Base-by-base conservation (phyloP, 2,329 filamentous ascomycete species). In the Venturia oleaginea region DNA sequence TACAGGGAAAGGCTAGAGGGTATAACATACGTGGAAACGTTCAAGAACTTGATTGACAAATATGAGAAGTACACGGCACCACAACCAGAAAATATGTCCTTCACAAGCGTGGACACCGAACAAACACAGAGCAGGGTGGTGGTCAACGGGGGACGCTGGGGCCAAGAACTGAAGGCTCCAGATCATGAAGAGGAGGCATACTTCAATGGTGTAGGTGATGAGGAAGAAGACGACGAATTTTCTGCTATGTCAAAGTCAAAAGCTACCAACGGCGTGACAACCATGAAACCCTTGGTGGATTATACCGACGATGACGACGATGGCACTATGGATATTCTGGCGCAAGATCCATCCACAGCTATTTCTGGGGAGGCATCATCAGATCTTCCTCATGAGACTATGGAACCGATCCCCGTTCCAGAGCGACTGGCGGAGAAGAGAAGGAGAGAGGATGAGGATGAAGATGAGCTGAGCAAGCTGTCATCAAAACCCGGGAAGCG, bases 301-400 rank as follows among this genome's bases (percentile, higher is more conserved):
- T 99, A 99, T 72, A 86, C 88, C 0, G 95, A 95, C 43, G 92
- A 97, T 69, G 93, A 97, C 66, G 91, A 94, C n/a, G 85, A 83
- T 11, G 78, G 76, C 64, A 80, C 82, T 15, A 86, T 88, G 75
- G 86, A 87, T 71, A 78, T 59, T 15, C 40, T 59, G 17, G 60
- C 64, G 7, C 61, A 48, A 24, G 64, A 59, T 19, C 30, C 32
- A n/a, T 46, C 43, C 42, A 46, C 42, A 2, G 43, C 46, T 51
- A 51, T 51, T 15, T 24, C 22, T 27, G 46, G 24, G 8, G 46
- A 51, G 3, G 40, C n/a, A 30, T 48, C 55, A 17, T 40, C 62
- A 22, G 64, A 65, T 62, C 54, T 65, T 15, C 64, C 72, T 17
- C 62, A 68, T 15, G 72, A 75, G 59, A 67, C 68, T 6, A 66